Evolutionary conservation across 2,329 filamentous ascomycete species (phyloP).

Genomic region (Penicillium sp.): DNA sequence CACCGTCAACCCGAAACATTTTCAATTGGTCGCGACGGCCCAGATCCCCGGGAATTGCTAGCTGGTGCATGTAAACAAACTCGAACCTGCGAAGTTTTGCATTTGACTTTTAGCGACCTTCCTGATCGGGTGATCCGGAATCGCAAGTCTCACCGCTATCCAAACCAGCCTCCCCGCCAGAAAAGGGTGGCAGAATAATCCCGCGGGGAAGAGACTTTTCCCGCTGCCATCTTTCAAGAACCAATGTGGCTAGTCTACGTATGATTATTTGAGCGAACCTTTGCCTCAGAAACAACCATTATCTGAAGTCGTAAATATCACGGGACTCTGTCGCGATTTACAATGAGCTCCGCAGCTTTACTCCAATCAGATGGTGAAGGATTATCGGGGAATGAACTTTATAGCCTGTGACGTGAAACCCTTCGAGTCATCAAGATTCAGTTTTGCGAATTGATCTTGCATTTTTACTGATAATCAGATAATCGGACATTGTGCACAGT

Average conservation of each 20-base stretch:
- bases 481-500: too few relatives aligned
- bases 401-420: too few relatives aligned
- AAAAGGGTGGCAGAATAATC: neutral
- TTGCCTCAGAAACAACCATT: neutral
- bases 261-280: neutral
- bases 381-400: too few relatives aligned
- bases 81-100: neutral
- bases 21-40: neutral
- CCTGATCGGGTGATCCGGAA: slow-evolving; percentile 18
- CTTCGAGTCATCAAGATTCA: too few relatives aligned
- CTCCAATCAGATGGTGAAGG: neutral
- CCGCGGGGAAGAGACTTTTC: neutral
- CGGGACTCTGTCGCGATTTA: neutral
- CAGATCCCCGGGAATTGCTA: neutral
- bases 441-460: too few relatives aligned
- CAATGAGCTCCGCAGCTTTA: neutral
- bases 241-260: neutral
- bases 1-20: slow-evolving; percentile 24
- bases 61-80: neutral
- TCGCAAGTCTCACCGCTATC: slow-evolving; percentile 18
- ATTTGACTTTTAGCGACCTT: slow-evolving; percentile 16
- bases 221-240: neutral
- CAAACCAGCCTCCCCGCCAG: neutral
- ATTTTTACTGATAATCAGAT: too few relatives aligned
- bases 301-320: neutral